Base-by-base conservation (phyloP, 768 basidiomycete genomes). In the Russula abietina region DNA sequence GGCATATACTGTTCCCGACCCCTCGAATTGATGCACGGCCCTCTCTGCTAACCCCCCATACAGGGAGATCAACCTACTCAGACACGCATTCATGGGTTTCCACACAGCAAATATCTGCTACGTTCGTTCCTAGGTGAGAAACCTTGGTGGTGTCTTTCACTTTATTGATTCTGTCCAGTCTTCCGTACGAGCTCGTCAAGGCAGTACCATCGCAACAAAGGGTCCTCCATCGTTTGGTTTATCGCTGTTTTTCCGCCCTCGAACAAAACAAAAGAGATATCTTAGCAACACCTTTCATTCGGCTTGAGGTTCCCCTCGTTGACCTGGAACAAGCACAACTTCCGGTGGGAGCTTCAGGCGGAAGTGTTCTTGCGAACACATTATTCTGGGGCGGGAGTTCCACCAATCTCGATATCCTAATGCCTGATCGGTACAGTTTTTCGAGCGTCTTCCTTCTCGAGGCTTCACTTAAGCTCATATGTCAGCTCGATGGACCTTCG, bases 1-100 rank as follows among this genome's bases (percentile, higher is more conserved):
- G 88, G 0, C 86, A 89, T 68, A 58, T 87, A 16, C 73, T 89
- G n/a, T 71, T 85, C 57, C 73, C 75, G 14, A 73, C 49, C 36
- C 32, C 39, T 17, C 39, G 26, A 22, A 17, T 17, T 9, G 36
- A 38, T 36, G 17, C 24, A 30, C 22, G 14, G 46, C 9, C 26
- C 16, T 56, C 57, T 6, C 59, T 58, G 39, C 57, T 33, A 49
- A 26, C 55, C 26, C 28, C 57, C 2, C 39, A 52, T 41, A 39
- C 58, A 80, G 16, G 67, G 72, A 6, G 72, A 6, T 73, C 72
- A 49, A 65, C 76, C 28, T 74, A 83, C 60, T 67, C 71, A 16
- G 75, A 80, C 24, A 68, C 83, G 43, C 71, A 81, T 45, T 68
- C 77, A 28, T 83, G 83, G 84, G 68, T 81, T 9, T 61, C 73